Evolutionary conservation across 208 protist genomes (phyloP).

Genomic region (Crithidia mellificae): DNA sequence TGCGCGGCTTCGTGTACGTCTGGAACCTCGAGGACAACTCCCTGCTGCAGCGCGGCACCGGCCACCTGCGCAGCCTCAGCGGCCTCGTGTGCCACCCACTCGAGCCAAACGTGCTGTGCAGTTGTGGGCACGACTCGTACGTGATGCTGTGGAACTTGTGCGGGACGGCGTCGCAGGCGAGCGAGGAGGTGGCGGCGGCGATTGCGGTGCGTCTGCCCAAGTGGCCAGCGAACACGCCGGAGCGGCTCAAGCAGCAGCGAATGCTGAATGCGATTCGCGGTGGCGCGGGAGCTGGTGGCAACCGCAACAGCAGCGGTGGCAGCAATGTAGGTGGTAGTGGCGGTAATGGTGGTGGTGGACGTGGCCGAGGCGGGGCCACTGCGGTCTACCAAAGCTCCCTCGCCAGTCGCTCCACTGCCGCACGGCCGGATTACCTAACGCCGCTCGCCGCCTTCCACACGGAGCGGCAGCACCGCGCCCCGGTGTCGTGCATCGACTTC

Average conservation of each 20-base stretch:
- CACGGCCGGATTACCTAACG: constrained; percentile 16
- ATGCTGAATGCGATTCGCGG: neutral
- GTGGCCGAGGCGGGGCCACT: neutral
- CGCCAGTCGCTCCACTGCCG: constrained; percentile 8
- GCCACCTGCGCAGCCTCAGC: constrained; percentile 64
- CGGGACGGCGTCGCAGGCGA: constrained; percentile 19
- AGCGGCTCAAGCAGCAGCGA: constrained; percentile 19
- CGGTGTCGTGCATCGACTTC: constrained; percentile 64
- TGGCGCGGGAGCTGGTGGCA: too few species aligned
- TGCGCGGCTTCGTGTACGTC: constrained; percentile 85
- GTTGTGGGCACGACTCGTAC: constrained; percentile 56
- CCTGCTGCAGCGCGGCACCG: constrained; percentile 53
- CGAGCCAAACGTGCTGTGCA: constrained; percentile 48
- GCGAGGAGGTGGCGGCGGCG: constrained; percentile 4
- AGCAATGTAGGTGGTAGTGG: neutral
- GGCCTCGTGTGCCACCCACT: constrained; percentile 59
- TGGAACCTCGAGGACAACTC: constrained; percentile 78
- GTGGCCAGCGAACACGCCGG: constrained; percentile 14
- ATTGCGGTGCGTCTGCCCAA: constrained; percentile 31
- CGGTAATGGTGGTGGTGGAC: neutral
- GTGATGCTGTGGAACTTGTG: constrained; percentile 66
- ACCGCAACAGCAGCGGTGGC: constrained; percentile 2
- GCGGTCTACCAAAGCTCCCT: constrained; percentile 16
- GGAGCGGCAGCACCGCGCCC: constrained; percentile 61
- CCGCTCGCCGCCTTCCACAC: constrained; percentile 41